Evolutionary conservation across 805 yeast species (phyloP).

Genomic region (Wickerhamia fluorescens): DNA sequence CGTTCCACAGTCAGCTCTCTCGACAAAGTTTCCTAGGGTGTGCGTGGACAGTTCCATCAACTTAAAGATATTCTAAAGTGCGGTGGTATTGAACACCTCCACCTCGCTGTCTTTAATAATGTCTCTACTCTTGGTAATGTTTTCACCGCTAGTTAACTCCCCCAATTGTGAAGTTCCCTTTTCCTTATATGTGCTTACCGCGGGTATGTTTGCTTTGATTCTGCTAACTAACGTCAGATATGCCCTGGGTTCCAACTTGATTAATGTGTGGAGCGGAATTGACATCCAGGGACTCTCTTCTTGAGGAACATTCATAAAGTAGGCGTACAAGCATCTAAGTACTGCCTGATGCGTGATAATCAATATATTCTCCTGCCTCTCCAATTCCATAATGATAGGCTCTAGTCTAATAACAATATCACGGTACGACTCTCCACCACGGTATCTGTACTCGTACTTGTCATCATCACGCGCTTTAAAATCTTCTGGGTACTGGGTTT

Average conservation of each 20-base stretch:
- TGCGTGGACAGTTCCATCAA: too few species aligned
- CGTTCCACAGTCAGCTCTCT: too few species aligned
- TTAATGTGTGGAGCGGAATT: conserved; percentile 91
- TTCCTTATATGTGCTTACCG: conserved; percentile 93
- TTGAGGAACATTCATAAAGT: conserved; percentile 97
- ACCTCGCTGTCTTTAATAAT: conserved; percentile 35
- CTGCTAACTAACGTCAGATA: conserved; percentile 82
- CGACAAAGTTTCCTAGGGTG: too few species aligned
- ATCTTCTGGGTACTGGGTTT: conserved; percentile 80
- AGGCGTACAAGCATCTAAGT: conserved; percentile 90
- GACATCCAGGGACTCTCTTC: conserved; percentile 99
- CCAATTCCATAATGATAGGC: conserved; percentile 97
- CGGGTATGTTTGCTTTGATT: conserved; percentile 94
- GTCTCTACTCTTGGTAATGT: conserved; percentile 41
- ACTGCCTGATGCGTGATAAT: conserved; percentile 98
- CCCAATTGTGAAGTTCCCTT: conserved; percentile 76
- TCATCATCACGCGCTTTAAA: conserved; percentile 93
- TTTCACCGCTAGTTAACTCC: conserved; percentile 33
- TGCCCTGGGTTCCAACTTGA: conserved; percentile 92
- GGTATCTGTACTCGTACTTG: conserved; percentile 90
- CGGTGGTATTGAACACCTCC: conserved; percentile 2
- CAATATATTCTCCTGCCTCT: conserved; percentile 90
- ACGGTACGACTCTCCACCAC: conserved; percentile 96
- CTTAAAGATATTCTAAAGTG: too few species aligned
- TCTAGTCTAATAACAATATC: conserved; percentile 93